Evolutionary conservation across 2,329 filamentous ascomycete species (phyloP).

Genomic region (Capronia americana): DNA sequence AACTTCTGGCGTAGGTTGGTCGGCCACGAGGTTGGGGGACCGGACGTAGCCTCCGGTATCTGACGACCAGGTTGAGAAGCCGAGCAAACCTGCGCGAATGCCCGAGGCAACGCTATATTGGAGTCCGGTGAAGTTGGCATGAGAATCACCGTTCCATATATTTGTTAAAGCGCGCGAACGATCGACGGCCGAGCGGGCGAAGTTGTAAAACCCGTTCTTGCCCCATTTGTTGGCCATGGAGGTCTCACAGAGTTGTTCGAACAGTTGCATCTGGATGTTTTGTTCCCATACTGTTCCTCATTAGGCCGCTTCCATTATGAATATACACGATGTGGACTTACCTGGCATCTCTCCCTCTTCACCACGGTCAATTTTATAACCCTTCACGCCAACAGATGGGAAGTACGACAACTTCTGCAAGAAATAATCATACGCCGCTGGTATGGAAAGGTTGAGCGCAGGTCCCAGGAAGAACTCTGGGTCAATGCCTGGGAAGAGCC

Average conservation of each 20-base stretch:
- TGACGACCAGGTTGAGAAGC: constrained; percentile 19
- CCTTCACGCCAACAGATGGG: constrained; percentile 12
- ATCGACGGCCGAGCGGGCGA: constrained; percentile 9
- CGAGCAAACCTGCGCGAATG: constrained; percentile 11
- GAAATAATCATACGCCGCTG: constrained; percentile 13
- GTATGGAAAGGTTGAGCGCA: constrained; percentile 14
- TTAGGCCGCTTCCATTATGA: not conserved
- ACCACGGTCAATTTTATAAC: constrained; percentile 13
- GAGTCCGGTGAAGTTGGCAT: constrained; percentile 17
- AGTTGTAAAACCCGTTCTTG: constrained; percentile 16
- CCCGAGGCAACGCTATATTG: constrained; percentile 15
- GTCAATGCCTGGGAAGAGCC: constrained; percentile 9
- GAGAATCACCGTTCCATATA: constrained; percentile 16
- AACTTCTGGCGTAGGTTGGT: constrained; percentile 3
- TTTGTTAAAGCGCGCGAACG: constrained; percentile 12
- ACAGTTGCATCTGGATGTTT: constrained; percentile 16
- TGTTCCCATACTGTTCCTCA: constrained; percentile 8
- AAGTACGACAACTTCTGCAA: constrained; percentile 11
- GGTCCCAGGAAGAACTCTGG: constrained; percentile 18
- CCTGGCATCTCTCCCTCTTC: constrained; percentile 18
- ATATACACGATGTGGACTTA: not conserved
- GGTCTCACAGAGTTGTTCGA: constrained; percentile 14
- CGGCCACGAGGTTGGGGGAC: constrained; percentile 13
- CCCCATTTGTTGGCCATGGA: constrained; percentile 17
- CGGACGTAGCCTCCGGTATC: constrained; percentile 13